Conservation (phyloP, 2,329 filamentous ascomycete species). For the Pseudovirgaria hyperparasitica region DNA sequence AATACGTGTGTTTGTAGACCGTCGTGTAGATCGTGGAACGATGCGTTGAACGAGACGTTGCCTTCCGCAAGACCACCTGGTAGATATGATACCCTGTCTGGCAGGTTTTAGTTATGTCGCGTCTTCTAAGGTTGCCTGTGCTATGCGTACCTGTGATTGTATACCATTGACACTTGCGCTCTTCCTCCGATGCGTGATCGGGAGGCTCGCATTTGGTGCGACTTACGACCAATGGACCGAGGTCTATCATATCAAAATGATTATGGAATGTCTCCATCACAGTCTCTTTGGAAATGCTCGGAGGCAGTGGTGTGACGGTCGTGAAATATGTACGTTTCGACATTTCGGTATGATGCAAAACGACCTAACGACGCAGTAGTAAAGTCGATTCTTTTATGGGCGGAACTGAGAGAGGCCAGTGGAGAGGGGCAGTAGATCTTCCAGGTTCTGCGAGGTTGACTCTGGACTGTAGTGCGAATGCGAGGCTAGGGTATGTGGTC, state of each 20-base stretch:
- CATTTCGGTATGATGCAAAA: no score
- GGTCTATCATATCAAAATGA: slow-evolving; percentile 72
- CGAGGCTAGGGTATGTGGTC: no score
- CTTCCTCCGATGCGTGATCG: slow-evolving; percentile 52
- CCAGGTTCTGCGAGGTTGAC: no score
- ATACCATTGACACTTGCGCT: slow-evolving; percentile 66
- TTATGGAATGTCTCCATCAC: slow-evolving; percentile 65
- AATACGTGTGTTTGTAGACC: slow-evolving; percentile 76
- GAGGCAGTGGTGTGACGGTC: slow-evolving; percentile 64
- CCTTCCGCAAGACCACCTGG: slow-evolving; percentile 52
- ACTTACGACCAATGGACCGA: slow-evolving; percentile 71
- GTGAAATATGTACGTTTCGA: slow-evolving; percentile 62
- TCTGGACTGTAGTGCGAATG: no score
- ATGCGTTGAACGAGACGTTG: slow-evolving; percentile 65
- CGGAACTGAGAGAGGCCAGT: no score
- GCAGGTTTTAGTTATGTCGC: slow-evolving; percentile 36
- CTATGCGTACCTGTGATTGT: slow-evolving; percentile 25
- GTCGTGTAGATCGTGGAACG: slow-evolving; percentile 60
- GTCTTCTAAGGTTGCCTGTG: not conserved
- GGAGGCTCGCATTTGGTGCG: slow-evolving; percentile 58
- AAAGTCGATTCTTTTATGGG: no score
- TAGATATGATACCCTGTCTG: slow-evolving; percentile 64
- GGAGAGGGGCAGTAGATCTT: no score
- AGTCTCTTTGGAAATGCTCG: slow-evolving; percentile 52
- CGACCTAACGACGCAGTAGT: no score